Evolutionary conservation across 1,139 yeast species (phyloP), one percentile per base, ranked within the genome.

Genomic region (Geotrichum siamense): DNA sequence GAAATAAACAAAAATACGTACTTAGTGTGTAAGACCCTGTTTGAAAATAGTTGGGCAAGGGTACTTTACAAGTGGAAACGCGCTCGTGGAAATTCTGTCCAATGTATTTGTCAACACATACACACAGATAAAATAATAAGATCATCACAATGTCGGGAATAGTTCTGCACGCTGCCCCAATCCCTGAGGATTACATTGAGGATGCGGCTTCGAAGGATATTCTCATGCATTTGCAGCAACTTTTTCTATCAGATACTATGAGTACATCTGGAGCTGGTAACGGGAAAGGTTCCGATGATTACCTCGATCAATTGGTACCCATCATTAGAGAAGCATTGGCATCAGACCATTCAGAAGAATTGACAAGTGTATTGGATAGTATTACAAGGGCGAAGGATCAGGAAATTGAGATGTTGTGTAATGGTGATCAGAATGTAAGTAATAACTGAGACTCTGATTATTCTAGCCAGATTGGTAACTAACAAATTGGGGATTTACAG

Each of bases 231-330:
- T 31, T 47, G 26, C 49, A 47, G 35, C 49, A 43, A 30, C 34
- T 47, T 28, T 45, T 47, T 19, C 28, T 47, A 10, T 25, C 49
- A n/a, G 47, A 47, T 23, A 38, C 33, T 28, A 36, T 39, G 26
- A 32, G 31, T 9, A 28, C 34, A 5, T 26, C 46, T 15, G 26
- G 25, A 6, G 13, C 22, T 12, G 41, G 38, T 1, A 39, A 33
- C 12, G 38, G 39, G 20, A n/a, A n/a, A n/a, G 32, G 28, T 8
- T 39, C 49, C 13, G 84, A 79, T 45, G 89, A 82, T 55, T 82
- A 80, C 58, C 64, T 85, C 34, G 94, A 85, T 53, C 85, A 82
- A 61, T 69, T 85, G 48, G 84, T 87, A 2, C 94, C 94, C 1
- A 73, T 83, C n/a, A 72, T 85, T 49, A 78, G 76, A 55, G 75